These are phyloP conservation scores for Botryosphaeria agaves DNA, from an alignment of 2,329 filamentous ascomycete genomes.

Conservation along the genomic window DNA sequence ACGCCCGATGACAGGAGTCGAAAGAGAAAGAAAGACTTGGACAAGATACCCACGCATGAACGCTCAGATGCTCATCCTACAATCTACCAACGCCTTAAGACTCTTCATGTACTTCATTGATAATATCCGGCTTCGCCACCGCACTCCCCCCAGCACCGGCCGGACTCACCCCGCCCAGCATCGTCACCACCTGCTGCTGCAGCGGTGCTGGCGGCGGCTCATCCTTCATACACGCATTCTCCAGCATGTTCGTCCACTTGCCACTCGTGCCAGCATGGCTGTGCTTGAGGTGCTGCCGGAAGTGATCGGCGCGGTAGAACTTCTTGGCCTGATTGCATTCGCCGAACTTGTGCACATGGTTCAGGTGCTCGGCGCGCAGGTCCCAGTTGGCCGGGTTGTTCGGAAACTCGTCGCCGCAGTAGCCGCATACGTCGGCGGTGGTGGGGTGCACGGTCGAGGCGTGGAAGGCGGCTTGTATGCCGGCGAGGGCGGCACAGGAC, in stretches of 20 bases:
- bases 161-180: too few relatives aligned
- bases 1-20: too few relatives aligned
- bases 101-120: too few relatives aligned
- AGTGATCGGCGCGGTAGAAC: slow-evolving; percentile 94
- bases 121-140: too few relatives aligned
- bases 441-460: slow-evolving; percentile 47
- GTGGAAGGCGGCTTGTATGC: slow-evolving; percentile 69
- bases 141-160: too few relatives aligned
- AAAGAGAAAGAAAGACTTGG: too few relatives aligned
- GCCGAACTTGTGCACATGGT: slow-evolving; percentile 85
- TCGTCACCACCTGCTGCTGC: too few relatives aligned
- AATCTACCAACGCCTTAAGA: too few relatives aligned
- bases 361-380: slow-evolving; percentile 67
- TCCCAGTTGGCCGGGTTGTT: slow-evolving; percentile 87
- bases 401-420: slow-evolving; percentile 84
- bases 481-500: slow-evolving; percentile 76
- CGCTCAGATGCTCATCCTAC: too few relatives aligned
- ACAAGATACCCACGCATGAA: too few relatives aligned
- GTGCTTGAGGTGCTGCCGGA: slow-evolving; percentile 94
- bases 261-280: slow-evolving; percentile 91
- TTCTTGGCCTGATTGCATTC: slow-evolving; percentile 98
- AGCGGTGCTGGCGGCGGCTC: slow-evolving; percentile 47
- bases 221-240: slow-evolving; percentile 92
- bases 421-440: slow-evolving; percentile 68
- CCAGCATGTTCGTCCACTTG: slow-evolving; percentile 97